Conservation (phyloP, 2,329 filamentous ascomycete species). For the Cryphonectria radicalis region DNA sequence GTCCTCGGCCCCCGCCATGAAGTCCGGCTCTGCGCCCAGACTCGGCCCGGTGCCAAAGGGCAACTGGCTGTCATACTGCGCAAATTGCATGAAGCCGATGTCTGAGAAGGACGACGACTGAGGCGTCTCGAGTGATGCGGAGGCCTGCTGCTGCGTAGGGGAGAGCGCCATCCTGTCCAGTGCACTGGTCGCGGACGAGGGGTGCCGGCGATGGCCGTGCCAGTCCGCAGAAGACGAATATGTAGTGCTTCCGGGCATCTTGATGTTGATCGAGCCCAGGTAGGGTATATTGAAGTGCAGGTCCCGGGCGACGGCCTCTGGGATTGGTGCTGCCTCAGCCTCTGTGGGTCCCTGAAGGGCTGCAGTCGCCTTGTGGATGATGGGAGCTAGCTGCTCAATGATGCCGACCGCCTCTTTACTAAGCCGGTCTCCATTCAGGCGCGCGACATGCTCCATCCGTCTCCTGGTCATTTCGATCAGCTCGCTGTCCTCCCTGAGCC, state of each 20-base stretch:
- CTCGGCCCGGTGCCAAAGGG: slow-evolving; percentile 9
- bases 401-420: slow-evolving; percentile 48
- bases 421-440: slow-evolving; percentile 46
- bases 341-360: not conserved
- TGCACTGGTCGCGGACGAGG: slow-evolving; percentile 13
- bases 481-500: slow-evolving; percentile 39
- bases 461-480: slow-evolving; percentile 43
- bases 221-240: slow-evolving; percentile 5
- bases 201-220: slow-evolving; percentile 12
- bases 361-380: slow-evolving; percentile 40
- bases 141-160: slow-evolving; percentile 25
- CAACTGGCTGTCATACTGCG: slow-evolving; percentile 18
- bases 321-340: slow-evolving; percentile 27
- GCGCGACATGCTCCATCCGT: slow-evolving; percentile 45
- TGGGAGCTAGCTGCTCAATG: slow-evolving; percentile 48
- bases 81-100: slow-evolving; percentile 16
- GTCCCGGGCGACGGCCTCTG: slow-evolving; percentile 26
- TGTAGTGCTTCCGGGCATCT: slow-evolving; percentile 28
- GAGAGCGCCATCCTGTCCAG: slow-evolving; percentile 20
- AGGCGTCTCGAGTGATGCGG: not conserved
- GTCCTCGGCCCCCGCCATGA: slow-evolving; percentile 32
- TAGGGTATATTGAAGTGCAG: slow-evolving; percentile 51
- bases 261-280: slow-evolving; percentile 52
- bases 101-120: slow-evolving; percentile 8
- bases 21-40: slow-evolving; percentile 25